phyloP scores from a whole-genome alignment of 768 basidiomycete species.

The Panaeolus cyanescens region DNA sequence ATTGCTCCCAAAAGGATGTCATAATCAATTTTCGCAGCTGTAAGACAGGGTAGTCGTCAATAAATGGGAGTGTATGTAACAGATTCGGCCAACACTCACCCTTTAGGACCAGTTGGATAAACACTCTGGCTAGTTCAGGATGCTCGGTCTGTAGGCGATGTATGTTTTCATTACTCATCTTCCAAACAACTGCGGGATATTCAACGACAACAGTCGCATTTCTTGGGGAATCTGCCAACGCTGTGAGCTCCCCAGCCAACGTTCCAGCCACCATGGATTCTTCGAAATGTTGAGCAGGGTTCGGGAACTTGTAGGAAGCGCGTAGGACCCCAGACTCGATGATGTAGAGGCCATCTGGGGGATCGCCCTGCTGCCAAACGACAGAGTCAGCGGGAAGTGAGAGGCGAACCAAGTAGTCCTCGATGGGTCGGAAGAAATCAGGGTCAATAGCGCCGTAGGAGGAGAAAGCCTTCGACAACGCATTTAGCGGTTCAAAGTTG shows the following conservation, averaged over 20 bases:
- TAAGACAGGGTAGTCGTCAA: slow-evolving; percentile 18
- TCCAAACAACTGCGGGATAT: slow-evolving; percentile 78
- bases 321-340: slow-evolving; percentile 86
- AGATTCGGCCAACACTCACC: slow-evolving; percentile 41
- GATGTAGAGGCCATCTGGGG: slow-evolving; percentile 83
- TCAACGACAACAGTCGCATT: slow-evolving; percentile 90
- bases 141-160: slow-evolving; percentile 65
- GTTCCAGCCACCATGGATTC: slow-evolving; percentile 96
- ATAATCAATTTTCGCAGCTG: slow-evolving; percentile 69
- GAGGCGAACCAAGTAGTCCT: slow-evolving; percentile 70
- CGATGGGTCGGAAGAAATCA: slow-evolving; percentile 61
- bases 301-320: slow-evolving; percentile 80
- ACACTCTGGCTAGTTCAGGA: slow-evolving; percentile 63
- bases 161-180: slow-evolving; percentile 61
- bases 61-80: neutral
- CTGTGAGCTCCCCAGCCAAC: slow-evolving; percentile 88
- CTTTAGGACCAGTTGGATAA: slow-evolving; percentile 73
- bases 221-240: slow-evolving; percentile 73
- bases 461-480: slow-evolving; percentile 79
- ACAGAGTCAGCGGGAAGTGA: slow-evolving; percentile 56
- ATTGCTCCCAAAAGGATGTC: slow-evolving; percentile 60
- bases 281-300: slow-evolving; percentile 65
- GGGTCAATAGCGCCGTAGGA: slow-evolving; percentile 63
- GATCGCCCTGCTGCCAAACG: slow-evolving; percentile 79
- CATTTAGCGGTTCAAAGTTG: slow-evolving; percentile 65